Percentiles rank a stretch among this genome's conserved stretches.
These are phyloP conservation scores for Globisporangium megalacanthum DNA, from an alignment of 352 stramenopile genomes.

Conservation along the genomic window DNA sequence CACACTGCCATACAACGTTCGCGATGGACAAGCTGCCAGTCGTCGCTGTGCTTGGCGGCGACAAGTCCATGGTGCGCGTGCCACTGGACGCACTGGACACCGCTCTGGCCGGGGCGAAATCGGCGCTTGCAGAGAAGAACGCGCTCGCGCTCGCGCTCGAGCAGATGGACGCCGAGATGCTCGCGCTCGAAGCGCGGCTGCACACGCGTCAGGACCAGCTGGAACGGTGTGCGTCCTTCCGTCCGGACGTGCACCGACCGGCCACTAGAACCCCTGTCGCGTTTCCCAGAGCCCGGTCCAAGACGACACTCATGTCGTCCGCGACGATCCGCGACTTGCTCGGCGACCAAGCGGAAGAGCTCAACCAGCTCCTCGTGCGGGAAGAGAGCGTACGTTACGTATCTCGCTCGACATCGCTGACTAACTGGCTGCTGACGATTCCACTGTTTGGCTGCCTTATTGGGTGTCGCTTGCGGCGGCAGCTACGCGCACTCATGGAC, in stretches of 20 bases:
- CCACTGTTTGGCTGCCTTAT: too few species aligned
- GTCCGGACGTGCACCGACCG: constrained; percentile 17
- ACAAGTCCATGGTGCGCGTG: constrained; percentile 32
- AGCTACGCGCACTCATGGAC: constrained; percentile 62
- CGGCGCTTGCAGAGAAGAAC: constrained; percentile 27
- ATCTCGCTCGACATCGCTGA: not conserved
- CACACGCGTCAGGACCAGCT: constrained; percentile 46
- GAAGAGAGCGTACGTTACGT: constrained; percentile 42
- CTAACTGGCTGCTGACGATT: not conserved
- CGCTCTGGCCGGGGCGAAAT: constrained; percentile 25
- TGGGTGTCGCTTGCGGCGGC: too few species aligned
- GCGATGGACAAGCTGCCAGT: constrained; percentile 4
- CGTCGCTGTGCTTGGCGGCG: constrained; percentile 2
- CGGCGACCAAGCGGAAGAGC: constrained; percentile 39
- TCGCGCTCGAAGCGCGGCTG: constrained; percentile 34
- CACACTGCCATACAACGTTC: not conserved
- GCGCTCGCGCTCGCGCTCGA: constrained; percentile 26
- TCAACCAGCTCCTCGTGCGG: constrained; percentile 38
- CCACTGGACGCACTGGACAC: constrained; percentile 30
- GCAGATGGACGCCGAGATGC: constrained; percentile 28
- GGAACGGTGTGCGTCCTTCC: constrained; percentile 35
- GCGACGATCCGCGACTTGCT: constrained; percentile 50
- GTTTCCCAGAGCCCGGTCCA: constrained; percentile 35
- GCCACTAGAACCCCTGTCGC: not conserved
- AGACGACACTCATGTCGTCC: constrained; percentile 32